A percentile compares a stretch with the other conserved stretches of the same genome.
Evolutionary conservation across 768 basidiomycete species (phyloP).

Genomic region (Nidularia sp.): DNA sequence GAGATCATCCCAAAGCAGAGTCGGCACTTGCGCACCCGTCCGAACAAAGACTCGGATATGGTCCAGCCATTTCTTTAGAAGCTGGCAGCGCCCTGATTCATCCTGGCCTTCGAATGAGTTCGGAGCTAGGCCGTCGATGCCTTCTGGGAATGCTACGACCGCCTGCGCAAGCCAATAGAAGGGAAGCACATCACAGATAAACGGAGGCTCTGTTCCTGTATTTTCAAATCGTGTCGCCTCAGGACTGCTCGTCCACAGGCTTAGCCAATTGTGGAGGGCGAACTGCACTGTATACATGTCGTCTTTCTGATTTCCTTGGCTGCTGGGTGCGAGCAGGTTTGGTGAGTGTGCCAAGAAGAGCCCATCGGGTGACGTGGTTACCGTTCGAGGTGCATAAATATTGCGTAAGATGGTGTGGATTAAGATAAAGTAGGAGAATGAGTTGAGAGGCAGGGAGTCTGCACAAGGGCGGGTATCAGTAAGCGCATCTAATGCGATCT

Average conservation of each 20-base stretch:
- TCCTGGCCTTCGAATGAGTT: constrained; percentile 12
- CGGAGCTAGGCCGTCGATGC: constrained; percentile 16
- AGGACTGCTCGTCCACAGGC: constrained; percentile 44
- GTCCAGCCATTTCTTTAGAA: constrained; percentile 48
- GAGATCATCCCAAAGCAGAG: constrained; percentile 44
- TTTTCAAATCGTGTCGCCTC: constrained; percentile 23
- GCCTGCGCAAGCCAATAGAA: constrained; percentile 65
- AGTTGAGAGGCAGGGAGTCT: constrained; percentile 26
- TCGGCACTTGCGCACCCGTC: constrained; percentile 36
- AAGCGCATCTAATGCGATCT: constrained; percentile 27
- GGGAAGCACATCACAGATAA: constrained; percentile 43
- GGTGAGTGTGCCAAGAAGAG: constrained; percentile 1
- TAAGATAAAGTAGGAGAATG: constrained; percentile 41
- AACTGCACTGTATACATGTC: constrained; percentile 36
- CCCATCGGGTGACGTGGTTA: constrained; percentile 7
- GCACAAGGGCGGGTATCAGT: constrained; percentile 23
- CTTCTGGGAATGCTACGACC: constrained; percentile 48
- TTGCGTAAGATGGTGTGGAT: constrained; percentile 42
- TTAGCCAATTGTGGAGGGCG: constrained; percentile 57
- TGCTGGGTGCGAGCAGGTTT: constrained; percentile 6
- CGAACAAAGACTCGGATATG: constrained; percentile 43
- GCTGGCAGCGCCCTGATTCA: constrained; percentile 35
- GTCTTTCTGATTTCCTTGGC: constrained; percentile 10
- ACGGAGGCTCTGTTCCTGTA: constrained; percentile 25
- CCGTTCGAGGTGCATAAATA: constrained; percentile 22